Evolutionary conservation across 2,329 filamentous ascomycete genomes (phyloP).

Genomic region (Epichloe typhina): DNA sequence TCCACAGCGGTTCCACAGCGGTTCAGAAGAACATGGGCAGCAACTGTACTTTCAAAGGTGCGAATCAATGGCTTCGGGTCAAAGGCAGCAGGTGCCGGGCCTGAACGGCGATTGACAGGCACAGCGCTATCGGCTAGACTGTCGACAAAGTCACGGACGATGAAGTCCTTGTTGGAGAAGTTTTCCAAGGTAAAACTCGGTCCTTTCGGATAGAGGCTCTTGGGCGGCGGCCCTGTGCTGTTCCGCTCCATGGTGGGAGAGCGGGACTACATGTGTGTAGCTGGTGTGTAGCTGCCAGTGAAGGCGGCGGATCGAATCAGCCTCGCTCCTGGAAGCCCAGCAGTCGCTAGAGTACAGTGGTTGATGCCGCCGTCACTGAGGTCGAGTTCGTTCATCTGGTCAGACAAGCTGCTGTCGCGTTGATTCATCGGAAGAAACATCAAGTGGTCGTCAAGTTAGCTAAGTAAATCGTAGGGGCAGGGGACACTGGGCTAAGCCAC

Average conservation of each 20-base stretch:
- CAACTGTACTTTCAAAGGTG: constrained; percentile 63
- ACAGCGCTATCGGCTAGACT: constrained; percentile 75
- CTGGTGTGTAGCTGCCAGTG: constrained; percentile 7
- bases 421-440: not conserved
- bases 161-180: constrained; percentile 84
- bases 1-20: not conserved
- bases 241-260: constrained; percentile 28
- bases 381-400: not conserved
- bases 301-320: not conserved
- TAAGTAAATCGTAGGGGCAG: too few relatives aligned
- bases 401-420: not conserved
- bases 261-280: constrained; percentile 20
- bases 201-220: constrained; percentile 62
- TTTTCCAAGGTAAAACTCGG: constrained; percentile 80
- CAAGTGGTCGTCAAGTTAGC: not conserved
- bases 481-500: too few relatives aligned
- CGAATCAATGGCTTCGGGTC: constrained; percentile 95
- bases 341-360: not conserved
- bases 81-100: constrained; percentile 52
- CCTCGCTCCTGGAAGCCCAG: not conserved
- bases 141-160: constrained; percentile 96
- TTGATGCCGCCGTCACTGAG: not conserved
- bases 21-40: not conserved
- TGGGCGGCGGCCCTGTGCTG: constrained; percentile 30
- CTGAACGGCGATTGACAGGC: constrained; percentile 68